A percentile compares a stretch with the other conserved stretches of the same genome.
Evolutionary conservation across 1,284 basidiomycete genomes (phyloP).

Genomic region (Takashimella tepidaria): DNA sequence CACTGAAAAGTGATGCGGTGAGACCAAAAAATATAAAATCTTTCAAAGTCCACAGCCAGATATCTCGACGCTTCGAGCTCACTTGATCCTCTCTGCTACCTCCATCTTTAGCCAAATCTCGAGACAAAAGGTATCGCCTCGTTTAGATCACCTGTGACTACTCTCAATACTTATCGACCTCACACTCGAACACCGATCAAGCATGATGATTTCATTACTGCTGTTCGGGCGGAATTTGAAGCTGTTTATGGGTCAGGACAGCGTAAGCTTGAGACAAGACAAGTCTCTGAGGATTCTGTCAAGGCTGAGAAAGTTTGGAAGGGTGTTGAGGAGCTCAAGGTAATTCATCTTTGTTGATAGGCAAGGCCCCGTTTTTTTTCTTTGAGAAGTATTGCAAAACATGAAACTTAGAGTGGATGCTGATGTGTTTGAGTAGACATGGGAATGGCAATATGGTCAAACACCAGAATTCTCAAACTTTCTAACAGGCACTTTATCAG

Average conservation of each 20-base stretch:
- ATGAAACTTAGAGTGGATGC: too few species aligned
- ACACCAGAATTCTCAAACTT: conserved; percentile 78
- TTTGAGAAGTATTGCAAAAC: not conserved
- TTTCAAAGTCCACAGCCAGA: too few species aligned
- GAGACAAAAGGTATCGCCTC: conserved; percentile 82
- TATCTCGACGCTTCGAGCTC: not conserved
- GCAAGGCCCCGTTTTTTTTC: not conserved
- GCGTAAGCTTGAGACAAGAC: conserved; percentile 11
- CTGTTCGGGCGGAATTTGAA: conserved; percentile 67
- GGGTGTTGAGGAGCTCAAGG: conserved; percentile 59
- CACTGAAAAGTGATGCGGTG: conserved; percentile 69
- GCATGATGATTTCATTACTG: conserved; percentile 67
- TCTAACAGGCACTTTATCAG: conserved; percentile 30
- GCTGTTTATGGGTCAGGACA: conserved; percentile 54
- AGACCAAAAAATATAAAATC: too few species aligned
- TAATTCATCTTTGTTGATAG: too few species aligned
- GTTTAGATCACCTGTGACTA: conserved; percentile 85
- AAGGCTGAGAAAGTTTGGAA: conserved; percentile 53
- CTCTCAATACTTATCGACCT: conserved; percentile 60
- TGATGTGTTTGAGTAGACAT: conserved; percentile 56
- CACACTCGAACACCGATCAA: conserved; percentile 34
- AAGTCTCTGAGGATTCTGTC: conserved; percentile 20
- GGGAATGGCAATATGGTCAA: conserved; percentile 92
- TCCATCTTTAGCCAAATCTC: conserved; percentile 68
- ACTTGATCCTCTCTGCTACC: too few species aligned